These are phyloP conservation scores for Lenzites betulinus DNA, from an alignment of 768 basidiomycete species.

Conservation along the genomic window DNA sequence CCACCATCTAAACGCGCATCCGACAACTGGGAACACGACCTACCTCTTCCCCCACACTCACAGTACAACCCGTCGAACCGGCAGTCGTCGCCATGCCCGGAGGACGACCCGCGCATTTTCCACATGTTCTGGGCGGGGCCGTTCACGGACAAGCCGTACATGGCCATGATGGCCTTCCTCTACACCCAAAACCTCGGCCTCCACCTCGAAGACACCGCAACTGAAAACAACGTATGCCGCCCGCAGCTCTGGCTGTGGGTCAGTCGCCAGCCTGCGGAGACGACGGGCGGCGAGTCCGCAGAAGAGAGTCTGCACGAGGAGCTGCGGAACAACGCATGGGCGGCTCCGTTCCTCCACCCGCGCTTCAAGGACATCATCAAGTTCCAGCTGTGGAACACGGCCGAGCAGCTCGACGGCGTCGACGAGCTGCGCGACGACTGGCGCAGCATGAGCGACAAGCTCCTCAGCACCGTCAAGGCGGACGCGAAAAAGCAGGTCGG, in stretches of 20 bases:
- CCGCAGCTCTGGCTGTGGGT: conserved; percentile 99
- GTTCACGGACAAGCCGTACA: conserved; percentile 98
- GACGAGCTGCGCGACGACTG: conserved; percentile 90
- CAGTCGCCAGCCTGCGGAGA: conserved; percentile 93
- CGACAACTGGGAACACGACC: conserved; percentile 53
- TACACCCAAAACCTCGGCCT: conserved; percentile 95
- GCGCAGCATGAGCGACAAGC: conserved; percentile 68
- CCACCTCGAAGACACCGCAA: conserved; percentile 54
- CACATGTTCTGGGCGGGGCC: conserved; percentile 99
- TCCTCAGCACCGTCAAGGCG: conserved; percentile 75
- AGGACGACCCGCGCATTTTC: conserved; percentile 84
- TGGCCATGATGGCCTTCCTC: conserved; percentile 92
- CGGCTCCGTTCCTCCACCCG: conserved; percentile 90
- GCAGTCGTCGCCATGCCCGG: conserved; percentile 63
- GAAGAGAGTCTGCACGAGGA: conserved; percentile 78
- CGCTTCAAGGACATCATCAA: conserved; percentile 90
- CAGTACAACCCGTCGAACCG: conserved; percentile 55
- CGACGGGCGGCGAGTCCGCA: conserved; percentile 84
- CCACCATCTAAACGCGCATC: conserved; percentile 26
- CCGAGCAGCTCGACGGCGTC: conserved; percentile 90
- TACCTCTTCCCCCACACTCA: conserved; percentile 51
- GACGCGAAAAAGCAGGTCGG: conserved; percentile 34
- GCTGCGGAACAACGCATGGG: conserved; percentile 87
- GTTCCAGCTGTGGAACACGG: conserved; percentile 98
- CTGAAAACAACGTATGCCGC: conserved; percentile 65